Percentiles rank a stretch among this genome's conserved stretches.
phyloP scores from a whole-genome alignment of 805 yeast species.

The Lipomyces orientalis region DNA sequence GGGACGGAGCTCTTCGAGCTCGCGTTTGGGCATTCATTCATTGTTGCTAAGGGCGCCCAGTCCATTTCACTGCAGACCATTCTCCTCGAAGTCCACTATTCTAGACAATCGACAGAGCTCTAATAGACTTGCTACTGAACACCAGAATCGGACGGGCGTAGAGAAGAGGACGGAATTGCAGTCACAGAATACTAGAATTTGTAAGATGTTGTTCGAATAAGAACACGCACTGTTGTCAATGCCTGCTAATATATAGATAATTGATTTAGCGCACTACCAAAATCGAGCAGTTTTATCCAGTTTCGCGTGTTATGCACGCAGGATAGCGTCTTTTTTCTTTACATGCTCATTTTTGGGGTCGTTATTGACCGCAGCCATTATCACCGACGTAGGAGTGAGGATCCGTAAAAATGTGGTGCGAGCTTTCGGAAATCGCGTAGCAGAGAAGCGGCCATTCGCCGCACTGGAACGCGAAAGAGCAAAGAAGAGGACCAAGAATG shows the following conservation, averaged over 20 bases:
- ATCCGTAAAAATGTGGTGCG: background rate
- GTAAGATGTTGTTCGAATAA: slow-evolving; percentile 4
- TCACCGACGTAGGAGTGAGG: slow-evolving; percentile 5
- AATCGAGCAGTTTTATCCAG: slow-evolving; percentile 12
- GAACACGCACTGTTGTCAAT: background rate
- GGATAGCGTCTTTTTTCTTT: slow-evolving; percentile 24
- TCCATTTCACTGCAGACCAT: background rate
- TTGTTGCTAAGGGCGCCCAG: background rate
- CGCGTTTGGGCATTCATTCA: background rate
- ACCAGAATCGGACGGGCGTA: background rate
- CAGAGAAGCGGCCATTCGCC: slow-evolving; percentile 25
- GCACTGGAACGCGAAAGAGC: slow-evolving; percentile 28
- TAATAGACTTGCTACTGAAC: background rate
- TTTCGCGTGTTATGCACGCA: slow-evolving; percentile 20
- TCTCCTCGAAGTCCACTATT: background rate
- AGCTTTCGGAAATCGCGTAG: background rate
- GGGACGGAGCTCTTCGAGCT: background rate
- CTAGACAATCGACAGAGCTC: background rate
- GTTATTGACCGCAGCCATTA: slow-evolving; percentile 23
- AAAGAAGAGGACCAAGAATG: slow-evolving; percentile 42
- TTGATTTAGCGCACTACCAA: slow-evolving; percentile 15
- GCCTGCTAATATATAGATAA: background rate
- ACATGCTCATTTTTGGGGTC: slow-evolving; percentile 30
- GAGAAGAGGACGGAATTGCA: background rate
- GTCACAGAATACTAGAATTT: slow-evolving; percentile 8